phyloP scores from a whole-genome alignment of 1,284 basidiomycete species.

The Stygiomarasmius scandens region DNA sequence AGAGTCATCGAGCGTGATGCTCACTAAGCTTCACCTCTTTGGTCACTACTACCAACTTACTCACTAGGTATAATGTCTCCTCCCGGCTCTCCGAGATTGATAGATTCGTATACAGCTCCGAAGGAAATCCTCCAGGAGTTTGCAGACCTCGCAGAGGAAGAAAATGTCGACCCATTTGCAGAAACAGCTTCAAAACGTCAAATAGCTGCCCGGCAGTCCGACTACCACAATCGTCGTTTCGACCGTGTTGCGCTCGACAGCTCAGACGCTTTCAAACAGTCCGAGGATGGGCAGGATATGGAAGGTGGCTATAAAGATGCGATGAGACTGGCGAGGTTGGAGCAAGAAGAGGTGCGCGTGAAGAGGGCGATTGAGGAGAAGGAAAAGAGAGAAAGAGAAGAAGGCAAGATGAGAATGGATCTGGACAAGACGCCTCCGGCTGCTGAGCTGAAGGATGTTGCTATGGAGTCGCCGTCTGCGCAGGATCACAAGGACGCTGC shows the following conservation, averaged over 20 bases:
- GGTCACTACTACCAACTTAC: background rate
- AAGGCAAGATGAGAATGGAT: slow-evolving; percentile 82
- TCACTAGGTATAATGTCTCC: slow-evolving; percentile 41
- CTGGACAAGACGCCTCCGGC: slow-evolving; percentile 87
- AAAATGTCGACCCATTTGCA: slow-evolving; percentile 90
- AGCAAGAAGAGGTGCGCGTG: slow-evolving; percentile 92
- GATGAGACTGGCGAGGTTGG: slow-evolving; percentile 90
- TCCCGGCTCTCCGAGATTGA: slow-evolving; percentile 60
- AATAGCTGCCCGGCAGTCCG: slow-evolving; percentile 91
- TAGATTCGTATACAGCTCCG: slow-evolving; percentile 89
- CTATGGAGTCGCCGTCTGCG: slow-evolving; percentile 64
- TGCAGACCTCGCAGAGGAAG: slow-evolving; percentile 88
- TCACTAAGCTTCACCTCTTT: background rate
- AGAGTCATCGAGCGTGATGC: no score
- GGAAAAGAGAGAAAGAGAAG: slow-evolving; percentile 77
- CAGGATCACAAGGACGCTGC: slow-evolving; percentile 43
- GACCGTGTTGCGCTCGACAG: slow-evolving; percentile 78
- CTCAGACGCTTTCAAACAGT: slow-evolving; percentile 75
- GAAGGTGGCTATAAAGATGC: slow-evolving; percentile 96
- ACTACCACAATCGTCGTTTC: slow-evolving; percentile 95
- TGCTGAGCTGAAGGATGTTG: slow-evolving; percentile 71
- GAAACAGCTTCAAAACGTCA: slow-evolving; percentile 92
- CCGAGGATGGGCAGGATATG: slow-evolving; percentile 63
- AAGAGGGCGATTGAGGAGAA: slow-evolving; percentile 87
- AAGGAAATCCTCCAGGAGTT: slow-evolving; percentile 97